These are phyloP conservation scores for Stagonosporopsis chrysanthemi DNA, from an alignment of 2,329 filamentous ascomycete genomes.

Conservation along the genomic window DNA sequence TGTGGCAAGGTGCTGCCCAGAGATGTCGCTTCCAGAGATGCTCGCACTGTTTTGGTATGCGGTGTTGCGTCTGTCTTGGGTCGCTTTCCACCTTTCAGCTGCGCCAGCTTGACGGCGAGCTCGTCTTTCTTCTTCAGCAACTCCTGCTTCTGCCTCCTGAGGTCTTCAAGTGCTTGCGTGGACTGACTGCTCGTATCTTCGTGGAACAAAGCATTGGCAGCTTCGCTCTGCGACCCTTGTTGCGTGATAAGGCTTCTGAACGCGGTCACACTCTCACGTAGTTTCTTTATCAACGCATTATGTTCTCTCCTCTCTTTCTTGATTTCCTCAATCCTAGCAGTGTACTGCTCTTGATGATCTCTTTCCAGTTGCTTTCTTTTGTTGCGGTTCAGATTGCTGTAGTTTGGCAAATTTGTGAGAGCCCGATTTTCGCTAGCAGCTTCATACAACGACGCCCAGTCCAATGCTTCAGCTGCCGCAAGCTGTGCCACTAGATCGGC, in stretches of 20 bases:
- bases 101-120: slow-evolving; percentile 1
- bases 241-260: neutral
- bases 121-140: slow-evolving; percentile 1
- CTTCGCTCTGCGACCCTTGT: neutral
- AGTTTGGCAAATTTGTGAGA: neutral
- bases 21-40: neutral
- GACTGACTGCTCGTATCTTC: no score
- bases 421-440: neutral
- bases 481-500: neutral
- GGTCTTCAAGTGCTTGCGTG: neutral
- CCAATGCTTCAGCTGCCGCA: neutral
- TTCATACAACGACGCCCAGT: neutral
- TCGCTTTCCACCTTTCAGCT: neutral
- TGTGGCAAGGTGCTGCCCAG: no score
- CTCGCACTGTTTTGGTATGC: neutral
- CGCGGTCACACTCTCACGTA: neutral
- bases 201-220: no score
- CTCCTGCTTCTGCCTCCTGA: slow-evolving; percentile 4
- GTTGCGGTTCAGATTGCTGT: neutral
- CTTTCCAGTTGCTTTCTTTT: neutral
- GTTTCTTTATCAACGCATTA: neutral
- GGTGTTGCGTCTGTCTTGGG: neutral
- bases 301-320: neutral
- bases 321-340: neutral
- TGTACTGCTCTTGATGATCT: neutral